These are phyloP conservation scores for Oryza glumipatula DNA, from an alignment of 176 grass and related monocot species.

Conservation along the genomic window DNA sequence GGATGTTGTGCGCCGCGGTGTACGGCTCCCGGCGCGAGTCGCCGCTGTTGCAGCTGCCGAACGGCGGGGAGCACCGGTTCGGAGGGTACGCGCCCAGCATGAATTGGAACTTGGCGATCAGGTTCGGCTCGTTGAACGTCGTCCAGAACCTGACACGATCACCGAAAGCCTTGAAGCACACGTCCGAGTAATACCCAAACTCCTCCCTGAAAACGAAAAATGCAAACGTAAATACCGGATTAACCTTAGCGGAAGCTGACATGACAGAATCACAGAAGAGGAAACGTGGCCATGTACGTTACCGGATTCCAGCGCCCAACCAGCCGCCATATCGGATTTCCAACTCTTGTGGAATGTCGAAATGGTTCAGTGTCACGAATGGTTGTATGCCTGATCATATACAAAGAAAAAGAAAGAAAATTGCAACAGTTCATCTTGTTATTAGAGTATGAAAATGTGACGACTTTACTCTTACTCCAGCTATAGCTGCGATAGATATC, in stretches of 20 bases:
- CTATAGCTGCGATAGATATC: neutral
- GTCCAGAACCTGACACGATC: conserved; percentile 68
- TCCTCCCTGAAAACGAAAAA: conserved; percentile 48
- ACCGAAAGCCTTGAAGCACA: conserved; percentile 75
- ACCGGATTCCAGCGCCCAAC: conserved; percentile 57
- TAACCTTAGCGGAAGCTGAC: neutral
- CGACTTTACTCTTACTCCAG: neutral
- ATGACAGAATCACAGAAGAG: too few species aligned
- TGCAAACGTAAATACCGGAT: neutral
- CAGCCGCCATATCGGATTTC: conserved; percentile 49
- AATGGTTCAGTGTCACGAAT: conserved; percentile 73
- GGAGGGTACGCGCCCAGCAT: conserved; percentile 48
- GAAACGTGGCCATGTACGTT: neutral
- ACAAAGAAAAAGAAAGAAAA: neutral
- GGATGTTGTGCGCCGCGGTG: conserved; percentile 55
- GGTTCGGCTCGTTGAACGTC: conserved; percentile 83
- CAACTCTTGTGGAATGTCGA: conserved; percentile 62
- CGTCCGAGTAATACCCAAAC: conserved; percentile 55
- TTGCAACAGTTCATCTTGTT: neutral
- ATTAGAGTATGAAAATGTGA: neutral
- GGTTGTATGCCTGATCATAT: conserved; percentile 59
- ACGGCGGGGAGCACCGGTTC: conserved; percentile 54
- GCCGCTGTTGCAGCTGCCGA: conserved; percentile 51
- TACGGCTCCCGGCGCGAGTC: conserved; percentile 60
- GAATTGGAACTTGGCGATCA: conserved; percentile 40